phyloP scores from a whole-genome alignment of 768 basidiomycete genomes.

The Phaffia australis region DNA sequence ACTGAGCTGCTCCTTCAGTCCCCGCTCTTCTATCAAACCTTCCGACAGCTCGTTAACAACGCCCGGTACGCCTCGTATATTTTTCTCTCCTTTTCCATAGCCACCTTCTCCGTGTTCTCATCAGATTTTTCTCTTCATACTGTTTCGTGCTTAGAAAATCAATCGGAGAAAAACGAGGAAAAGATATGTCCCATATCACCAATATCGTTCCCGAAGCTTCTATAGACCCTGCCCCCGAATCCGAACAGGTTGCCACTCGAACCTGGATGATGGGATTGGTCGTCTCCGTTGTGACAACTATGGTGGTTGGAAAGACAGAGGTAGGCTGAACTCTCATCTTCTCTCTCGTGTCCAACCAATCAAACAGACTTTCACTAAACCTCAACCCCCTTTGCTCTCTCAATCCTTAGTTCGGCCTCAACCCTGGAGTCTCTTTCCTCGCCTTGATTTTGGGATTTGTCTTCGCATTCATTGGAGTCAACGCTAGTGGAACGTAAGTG shows the following conservation, averaged over 20 bases:
- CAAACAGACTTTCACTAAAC: slow-evolving; percentile 23
- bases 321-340: background rate
- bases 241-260: slow-evolving; percentile 48
- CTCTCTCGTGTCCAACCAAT: slow-evolving; percentile 25
- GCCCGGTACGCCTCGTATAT: background rate
- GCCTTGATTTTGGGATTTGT: slow-evolving; percentile 52
- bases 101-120: too few species aligned
- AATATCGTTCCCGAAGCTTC: slow-evolving; percentile 37
- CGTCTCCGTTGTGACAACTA: slow-evolving; percentile 45
- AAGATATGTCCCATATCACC: slow-evolving; percentile 3
- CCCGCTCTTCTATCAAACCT: slow-evolving; percentile 5
- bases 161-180: background rate
- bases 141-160: background rate
- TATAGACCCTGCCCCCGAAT: slow-evolving; percentile 47
- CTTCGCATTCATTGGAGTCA: slow-evolving; percentile 59
- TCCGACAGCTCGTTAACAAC: slow-evolving; percentile 7
- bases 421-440: slow-evolving; percentile 46
- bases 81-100: too few species aligned
- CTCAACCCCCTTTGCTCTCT: slow-evolving; percentile 12
- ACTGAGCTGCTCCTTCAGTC: slow-evolving; percentile 41
- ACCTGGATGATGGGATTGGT: slow-evolving; percentile 51
- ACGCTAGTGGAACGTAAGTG: slow-evolving; percentile 45
- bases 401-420: slow-evolving; percentile 4
- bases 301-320: slow-evolving; percentile 38
- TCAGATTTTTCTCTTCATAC: too few species aligned